Conservation (phyloP, 2,329 filamentous ascomycete genomes). For the Claviceps africana region DNA sequence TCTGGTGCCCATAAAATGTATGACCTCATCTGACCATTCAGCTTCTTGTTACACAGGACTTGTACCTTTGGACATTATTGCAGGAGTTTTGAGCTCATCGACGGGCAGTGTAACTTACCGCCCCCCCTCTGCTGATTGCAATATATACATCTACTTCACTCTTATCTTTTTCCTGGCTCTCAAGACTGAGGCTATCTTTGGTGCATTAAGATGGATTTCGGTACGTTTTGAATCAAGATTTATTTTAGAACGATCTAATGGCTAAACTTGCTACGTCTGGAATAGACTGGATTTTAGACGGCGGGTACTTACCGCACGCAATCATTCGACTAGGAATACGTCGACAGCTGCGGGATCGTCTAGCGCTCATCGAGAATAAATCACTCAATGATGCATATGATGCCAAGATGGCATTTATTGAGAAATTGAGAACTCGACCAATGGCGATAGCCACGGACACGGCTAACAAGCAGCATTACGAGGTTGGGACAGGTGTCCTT, state of each 20-base stretch:
- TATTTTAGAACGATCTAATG: neutral
- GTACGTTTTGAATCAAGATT: neutral
- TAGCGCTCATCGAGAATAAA: constrained; percentile 38
- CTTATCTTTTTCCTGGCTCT: neutral
- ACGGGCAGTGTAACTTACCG: no score
- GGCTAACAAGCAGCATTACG: constrained; percentile 59
- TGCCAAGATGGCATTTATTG: constrained; percentile 50
- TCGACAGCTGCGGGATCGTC: constrained; percentile 47
- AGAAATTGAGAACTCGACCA: constrained; percentile 41
- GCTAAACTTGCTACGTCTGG: neutral
- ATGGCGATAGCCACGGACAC: constrained; percentile 54
- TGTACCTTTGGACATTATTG: no score
- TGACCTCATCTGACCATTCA: neutral
- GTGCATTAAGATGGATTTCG: constrained; percentile 1
- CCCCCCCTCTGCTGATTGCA: neutral
- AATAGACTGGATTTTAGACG: constrained; percentile 45
- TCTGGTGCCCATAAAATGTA: no score
- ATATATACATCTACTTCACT: neutral
- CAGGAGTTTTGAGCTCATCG: no score
- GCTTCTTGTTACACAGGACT: neutral
- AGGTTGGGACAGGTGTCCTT: constrained; percentile 53
- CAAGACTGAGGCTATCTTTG: neutral
- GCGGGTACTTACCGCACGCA: constrained; percentile 48
- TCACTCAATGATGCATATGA: constrained; percentile 38
- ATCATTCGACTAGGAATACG: constrained; percentile 53